Conservation (phyloP, 306 rosid genomes). For the Vigna mungo region DNA sequence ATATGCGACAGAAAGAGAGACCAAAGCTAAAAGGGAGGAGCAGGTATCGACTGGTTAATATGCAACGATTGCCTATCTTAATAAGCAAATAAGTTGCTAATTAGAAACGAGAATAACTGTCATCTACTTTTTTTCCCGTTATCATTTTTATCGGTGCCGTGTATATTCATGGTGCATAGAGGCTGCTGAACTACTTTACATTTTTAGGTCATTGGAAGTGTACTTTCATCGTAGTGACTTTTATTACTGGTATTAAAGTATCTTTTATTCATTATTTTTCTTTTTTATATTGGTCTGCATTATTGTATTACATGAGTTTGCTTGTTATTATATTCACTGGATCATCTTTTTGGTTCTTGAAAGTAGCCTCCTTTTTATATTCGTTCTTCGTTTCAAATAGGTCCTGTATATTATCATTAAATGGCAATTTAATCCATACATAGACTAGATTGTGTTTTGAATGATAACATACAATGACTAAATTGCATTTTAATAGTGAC, state of each 20-base stretch:
- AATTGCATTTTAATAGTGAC: too few species aligned
- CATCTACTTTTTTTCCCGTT: not conserved
- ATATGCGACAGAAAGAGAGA: conserved; percentile 75
- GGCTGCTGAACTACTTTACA: conserved; percentile 24
- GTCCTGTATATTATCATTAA: too few species aligned
- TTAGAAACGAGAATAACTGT: not conserved
- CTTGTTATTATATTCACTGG: not conserved
- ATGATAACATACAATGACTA: too few species aligned
- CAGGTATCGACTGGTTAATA: conserved; percentile 62
- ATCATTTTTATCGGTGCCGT: not conserved
- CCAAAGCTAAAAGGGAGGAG: conserved; percentile 86
- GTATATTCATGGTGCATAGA: conserved; percentile 20
- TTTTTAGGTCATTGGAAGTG: conserved; percentile 27
- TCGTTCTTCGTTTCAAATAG: too few species aligned
- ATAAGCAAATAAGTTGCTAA: conserved; percentile 1
- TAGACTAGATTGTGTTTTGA: too few species aligned
- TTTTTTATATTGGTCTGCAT: conserved; percentile 5
- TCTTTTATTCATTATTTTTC: not conserved
- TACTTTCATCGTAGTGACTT: conserved; percentile 32
- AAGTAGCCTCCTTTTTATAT: too few species aligned
- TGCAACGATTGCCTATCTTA: conserved; percentile 15
- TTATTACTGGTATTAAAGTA: not conserved
- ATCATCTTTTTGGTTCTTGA: too few species aligned
- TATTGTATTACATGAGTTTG: not conserved
- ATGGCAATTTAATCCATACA: too few species aligned